phyloP scores from a whole-genome alignment of 176 grass and related monocot genomes.

The Tillandsia fasciculata region DNA sequence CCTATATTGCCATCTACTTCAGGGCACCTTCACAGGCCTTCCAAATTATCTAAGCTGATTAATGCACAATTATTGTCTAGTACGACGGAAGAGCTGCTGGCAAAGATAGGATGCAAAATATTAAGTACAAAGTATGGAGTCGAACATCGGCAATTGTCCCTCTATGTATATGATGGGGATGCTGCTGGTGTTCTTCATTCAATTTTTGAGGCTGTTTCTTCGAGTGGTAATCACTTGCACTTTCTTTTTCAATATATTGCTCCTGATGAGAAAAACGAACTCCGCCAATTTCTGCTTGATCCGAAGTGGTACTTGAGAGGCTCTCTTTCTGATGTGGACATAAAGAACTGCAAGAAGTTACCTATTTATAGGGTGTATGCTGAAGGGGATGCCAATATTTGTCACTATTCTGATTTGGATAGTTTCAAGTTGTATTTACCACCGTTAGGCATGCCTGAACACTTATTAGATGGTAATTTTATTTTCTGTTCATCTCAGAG shows the following conservation, averaged over 20 bases:
- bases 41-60: conserved; percentile 58
- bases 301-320: conserved; percentile 76
- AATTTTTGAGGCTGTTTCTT: conserved; percentile 63
- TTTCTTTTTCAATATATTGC: conserved; percentile 54
- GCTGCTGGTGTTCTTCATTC: conserved; percentile 63
- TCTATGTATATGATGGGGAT: conserved; percentile 63
- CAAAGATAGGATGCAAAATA: conserved; percentile 84
- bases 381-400: conserved; percentile 43
- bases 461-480: conserved; percentile 69
- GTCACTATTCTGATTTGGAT: conserved; percentile 56
- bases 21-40: conserved; percentile 66
- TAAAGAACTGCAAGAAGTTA: conserved; percentile 69
- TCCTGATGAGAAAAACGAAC: conserved; percentile 67
- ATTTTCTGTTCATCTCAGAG: conserved; percentile 53
- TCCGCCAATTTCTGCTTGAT: conserved; percentile 78
- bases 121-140: conserved; percentile 50
- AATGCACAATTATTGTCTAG: conserved; percentile 56
- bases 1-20: conserved; percentile 88
- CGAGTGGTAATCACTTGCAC: conserved; percentile 40
- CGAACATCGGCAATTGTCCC: conserved; percentile 48
- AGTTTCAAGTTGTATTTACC: conserved; percentile 66
- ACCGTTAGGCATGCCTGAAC: conserved; percentile 54
- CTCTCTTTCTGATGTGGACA: conserved; percentile 49
- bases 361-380: conserved; percentile 71
- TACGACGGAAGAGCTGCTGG: conserved; percentile 49